Evolutionary conservation across 2,329 filamentous ascomycete species (phyloP).

Genomic region (Nectriaceae sp.): DNA sequence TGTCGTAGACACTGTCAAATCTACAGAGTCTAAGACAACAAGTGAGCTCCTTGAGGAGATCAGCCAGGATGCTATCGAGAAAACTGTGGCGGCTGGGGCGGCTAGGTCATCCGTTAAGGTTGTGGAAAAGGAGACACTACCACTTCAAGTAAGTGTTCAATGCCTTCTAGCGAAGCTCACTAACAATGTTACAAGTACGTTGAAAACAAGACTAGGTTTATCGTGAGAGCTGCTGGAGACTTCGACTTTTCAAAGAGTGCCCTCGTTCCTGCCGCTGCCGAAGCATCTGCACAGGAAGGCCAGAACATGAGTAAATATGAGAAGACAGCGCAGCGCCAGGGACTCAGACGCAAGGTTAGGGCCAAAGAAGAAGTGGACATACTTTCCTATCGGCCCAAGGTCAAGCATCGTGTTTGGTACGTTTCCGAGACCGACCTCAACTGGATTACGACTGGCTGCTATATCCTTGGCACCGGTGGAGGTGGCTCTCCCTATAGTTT

Average conservation of each 20-base stretch:
- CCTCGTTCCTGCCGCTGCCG: neutral
- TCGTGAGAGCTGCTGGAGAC: conserved; percentile 61
- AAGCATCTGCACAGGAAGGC: conserved; percentile 2
- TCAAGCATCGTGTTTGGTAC: conserved; percentile 55
- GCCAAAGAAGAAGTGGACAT: conserved; percentile 34
- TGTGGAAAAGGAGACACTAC: conserved; percentile 55
- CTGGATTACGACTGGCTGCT: conserved; percentile 60
- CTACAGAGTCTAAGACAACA: conserved; percentile 43
- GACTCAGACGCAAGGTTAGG: conserved; percentile 1
- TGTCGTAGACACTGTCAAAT: conserved; percentile 52
- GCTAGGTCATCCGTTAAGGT: conserved; percentile 44
- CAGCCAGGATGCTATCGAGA: conserved; percentile 43
- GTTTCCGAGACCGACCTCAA: conserved; percentile 58
- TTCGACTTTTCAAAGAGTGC: conserved; percentile 44
- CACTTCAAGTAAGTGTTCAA: conserved; percentile 45
- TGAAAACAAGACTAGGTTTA: conserved; percentile 55
- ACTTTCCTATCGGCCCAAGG: conserved; percentile 48
- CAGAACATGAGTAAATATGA: conserved; percentile 24
- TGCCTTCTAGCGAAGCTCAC: neutral
- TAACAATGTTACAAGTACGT: conserved; percentile 42
- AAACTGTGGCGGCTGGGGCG: conserved; percentile 48
- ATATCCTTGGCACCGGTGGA: conserved; percentile 62
- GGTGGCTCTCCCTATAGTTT: conserved; percentile 57
- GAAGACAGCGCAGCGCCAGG: conserved; percentile 9
- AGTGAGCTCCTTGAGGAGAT: conserved; percentile 41